Evolutionary conservation across 371 early-diverging fungal genomes (phyloP), one percentile per base, ranked within the genome.

Genomic region (Actinomucor elegans): DNA sequence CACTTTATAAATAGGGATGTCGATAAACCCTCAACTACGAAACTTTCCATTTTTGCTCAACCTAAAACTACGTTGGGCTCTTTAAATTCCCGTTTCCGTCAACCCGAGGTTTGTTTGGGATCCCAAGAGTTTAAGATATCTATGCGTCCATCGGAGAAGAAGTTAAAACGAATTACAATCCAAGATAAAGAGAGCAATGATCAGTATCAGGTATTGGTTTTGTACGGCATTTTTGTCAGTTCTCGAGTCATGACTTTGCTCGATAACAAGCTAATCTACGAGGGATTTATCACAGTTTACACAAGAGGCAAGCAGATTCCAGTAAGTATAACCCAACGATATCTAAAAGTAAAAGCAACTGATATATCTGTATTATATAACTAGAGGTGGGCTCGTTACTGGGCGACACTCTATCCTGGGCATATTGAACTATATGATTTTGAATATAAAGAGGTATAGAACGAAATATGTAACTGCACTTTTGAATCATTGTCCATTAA

Each of bases 341-440:
- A n/a, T n/a, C n/a, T n/a, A n/a, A n/a, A n/a, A n/a, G n/a, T n/a
- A n/a, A n/a, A n/a, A n/a, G n/a, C n/a, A n/a, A n/a, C n/a, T n/a
- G n/a, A n/a, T n/a, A n/a, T n/a, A n/a, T n/a, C n/a, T n/a, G n/a
- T n/a, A n/a, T n/a, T n/a, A n/a, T 40, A 18, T 3, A 9, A 10
- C 2, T 52, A 77, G 77, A 61, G 59, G 59, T 77, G 77, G 77
- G 47, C 69, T 28, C 64, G 77, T 32, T 73, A 67, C 44, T 73
- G 74, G 73, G 73, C 71, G 8, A 57, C 50, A 17, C 43, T 77
- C 18, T 56, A 65, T 45, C 69, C 64, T 24, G 56, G 61, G 17
- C 51, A 64, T 32, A 55, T 77, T 17, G 48, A 53, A 17, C 50
- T 77, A 10, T 77, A 67, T 64, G 77, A 77, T 57, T 77, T 77